Conservation (phyloP, 495 filamentous ascomycete species). For the Oidiodendron maius region DNA sequence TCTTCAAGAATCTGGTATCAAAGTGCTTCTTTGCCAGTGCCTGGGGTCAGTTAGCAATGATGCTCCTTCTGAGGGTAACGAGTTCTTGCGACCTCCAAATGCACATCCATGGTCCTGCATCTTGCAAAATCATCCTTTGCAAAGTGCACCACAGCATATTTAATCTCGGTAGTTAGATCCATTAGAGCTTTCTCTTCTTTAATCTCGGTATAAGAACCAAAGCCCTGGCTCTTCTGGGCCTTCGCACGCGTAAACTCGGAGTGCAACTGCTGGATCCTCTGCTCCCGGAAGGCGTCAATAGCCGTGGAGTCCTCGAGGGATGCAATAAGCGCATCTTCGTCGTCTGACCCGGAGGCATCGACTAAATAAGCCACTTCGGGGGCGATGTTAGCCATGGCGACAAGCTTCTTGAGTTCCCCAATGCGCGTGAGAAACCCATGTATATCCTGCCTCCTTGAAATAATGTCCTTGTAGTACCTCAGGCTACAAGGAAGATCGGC, state of each 20-base stretch:
- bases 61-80: constrained; percentile 3
- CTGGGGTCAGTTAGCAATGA: constrained; percentile 21
- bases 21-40: constrained; percentile 56
- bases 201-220: constrained; percentile 51
- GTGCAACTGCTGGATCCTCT: constrained; percentile 66
- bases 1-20: constrained; percentile 61
- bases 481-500: too few relatives aligned
- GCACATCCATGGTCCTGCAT: constrained; percentile 63
- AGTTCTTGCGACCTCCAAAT: constrained; percentile 38
- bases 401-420: neutral
- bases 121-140: constrained; percentile 68
- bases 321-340: constrained; percentile 69
- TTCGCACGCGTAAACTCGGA: constrained; percentile 42
- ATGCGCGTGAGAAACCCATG: too few relatives aligned
- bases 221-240: constrained; percentile 28
- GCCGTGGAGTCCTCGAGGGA: constrained; percentile 59
- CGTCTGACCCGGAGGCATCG: constrained; percentile 36
- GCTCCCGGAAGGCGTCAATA: constrained; percentile 59
- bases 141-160: constrained; percentile 68
- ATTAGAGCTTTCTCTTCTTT: constrained; percentile 60
- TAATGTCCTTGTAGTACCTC: too few relatives aligned
- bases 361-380: constrained; percentile 40
- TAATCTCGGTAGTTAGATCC: constrained; percentile 58
- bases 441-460: too few relatives aligned
- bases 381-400: constrained; percentile 32